Base-by-base conservation (phyloP, 2,329 filamentous ascomycete species). In the Fusarium chuoi region DNA sequence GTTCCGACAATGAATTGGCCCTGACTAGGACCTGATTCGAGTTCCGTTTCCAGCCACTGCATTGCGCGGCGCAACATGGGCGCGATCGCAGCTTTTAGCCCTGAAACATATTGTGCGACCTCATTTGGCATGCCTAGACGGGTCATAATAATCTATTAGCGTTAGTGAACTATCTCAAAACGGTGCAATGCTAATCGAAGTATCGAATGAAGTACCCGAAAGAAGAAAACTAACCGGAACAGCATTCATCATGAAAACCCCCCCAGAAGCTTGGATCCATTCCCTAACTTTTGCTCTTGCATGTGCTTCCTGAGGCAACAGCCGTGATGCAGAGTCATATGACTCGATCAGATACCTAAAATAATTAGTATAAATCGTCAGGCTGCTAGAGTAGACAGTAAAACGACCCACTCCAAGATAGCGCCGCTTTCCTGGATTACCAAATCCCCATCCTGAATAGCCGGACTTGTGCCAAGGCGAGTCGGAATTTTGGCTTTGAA, bases 91-190 rank as follows among this genome's bases (percentile, higher is more conserved):
- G 22, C 28, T 0, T 49, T 22, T 0, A 49, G 46, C 15, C 15
- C 15, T 0, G 28, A 1, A 10, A 3, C 28, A 18, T 49, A 49
- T 14, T 33, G 46, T 13, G 15, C 28, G 6, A 15, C 28, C 28
- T n/a, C 28, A 33, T 49, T 17, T 14, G 28, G 46, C 46, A 49
- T 33, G 4, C 46, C 46, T 11, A 49, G 9, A 5, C 28, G 46
- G 15, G 46, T 2, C 5, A 49, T 14, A 11, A 49, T 49, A 7
- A 49, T 49, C 46, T 49, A 18, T 10, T 0, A 1, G 0, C 3
- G 11, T 49, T 1, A 33, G 15, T 1, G 11, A 1, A 6, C 5
- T 6, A 1, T 1, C 22, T n/a, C 3, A 3, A 10, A 33, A 18
- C 2, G 18, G 4, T 13, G 22, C 3, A 18, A 49, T 6, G 5